Base-by-base conservation (phyloP, 2,329 filamentous ascomycete genomes). In the Rhinocladiella mackenziei region DNA sequence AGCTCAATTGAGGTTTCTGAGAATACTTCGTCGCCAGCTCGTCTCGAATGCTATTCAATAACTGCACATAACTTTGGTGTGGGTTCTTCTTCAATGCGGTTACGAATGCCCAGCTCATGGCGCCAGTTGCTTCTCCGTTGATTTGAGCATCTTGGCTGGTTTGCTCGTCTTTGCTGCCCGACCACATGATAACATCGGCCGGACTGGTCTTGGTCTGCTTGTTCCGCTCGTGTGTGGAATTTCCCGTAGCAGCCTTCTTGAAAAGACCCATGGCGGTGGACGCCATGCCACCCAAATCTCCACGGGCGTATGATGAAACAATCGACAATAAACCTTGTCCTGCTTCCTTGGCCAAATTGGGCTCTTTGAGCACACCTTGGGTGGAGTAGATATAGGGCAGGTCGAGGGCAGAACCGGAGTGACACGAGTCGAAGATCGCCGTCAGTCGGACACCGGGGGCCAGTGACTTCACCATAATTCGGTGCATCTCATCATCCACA, bases 71-170 rank as follows among this genome's bases (percentile, higher is more conserved):
- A 69, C 85, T 95, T 72, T 97, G 92, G 63, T 94, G 84, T 1
- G 88, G 88, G 62, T 94, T 94, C 72, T 89, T 88, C 74, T 86
- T 89, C 60, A 97, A 76, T 14, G 89, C 84, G 1, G 77, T 81
- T 65, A 98, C 92, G 65, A 98, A 98, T 2, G 92, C 92, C 81
- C 86, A 96, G 3, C 89, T 95, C 92, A 98, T 97, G 65, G 92
- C 92, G 43, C 92, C 92, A 0, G 92, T 98, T 23, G 92, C 91
- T 69, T 96, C 78, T 44, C 87, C 81, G 31, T 77, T 80, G 56
- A 97, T 96, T 19, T 81, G 86, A 9, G 92, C 89, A 65, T 98
- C 92, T 68, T 88, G 86, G 47, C 89, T 94, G 58, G 92, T 98
- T 69, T 97, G 92, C 50, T 83, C 80, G 62, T 98, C 92, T 68